Evolutionary conservation across 371 early-diverging fungal genomes (phyloP).

Genomic region (Conidiobolus incongruus): DNA sequence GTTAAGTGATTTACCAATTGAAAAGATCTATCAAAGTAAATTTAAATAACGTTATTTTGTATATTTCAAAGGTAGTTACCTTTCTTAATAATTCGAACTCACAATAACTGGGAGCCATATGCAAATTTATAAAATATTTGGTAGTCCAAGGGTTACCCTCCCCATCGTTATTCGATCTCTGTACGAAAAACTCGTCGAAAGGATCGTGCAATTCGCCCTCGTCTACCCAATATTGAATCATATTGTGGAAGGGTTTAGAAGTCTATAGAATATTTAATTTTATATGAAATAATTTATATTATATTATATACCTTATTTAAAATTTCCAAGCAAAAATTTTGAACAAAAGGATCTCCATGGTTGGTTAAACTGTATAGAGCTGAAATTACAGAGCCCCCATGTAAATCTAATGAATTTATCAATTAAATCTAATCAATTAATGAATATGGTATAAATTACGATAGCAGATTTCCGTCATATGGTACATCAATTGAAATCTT

Average conservation of each 20-base stretch:
- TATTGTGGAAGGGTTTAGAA: slow-evolving; percentile 67
- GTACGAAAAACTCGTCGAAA: slow-evolving; percentile 82
- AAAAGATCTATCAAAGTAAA: slow-evolving; percentile 29
- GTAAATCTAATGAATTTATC: slow-evolving; percentile 7
- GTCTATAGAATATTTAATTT: slow-evolving; percentile 17
- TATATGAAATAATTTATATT: neutral
- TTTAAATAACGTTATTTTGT: neutral
- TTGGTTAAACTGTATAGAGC: slow-evolving; percentile 53
- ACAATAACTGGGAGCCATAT: slow-evolving; percentile 74
- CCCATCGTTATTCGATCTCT: slow-evolving; percentile 17
- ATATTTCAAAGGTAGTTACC: slow-evolving; percentile 12
- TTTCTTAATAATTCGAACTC: slow-evolving; percentile 52
- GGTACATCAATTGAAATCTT: slow-evolving; percentile 42
- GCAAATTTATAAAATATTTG: slow-evolving; percentile 42
- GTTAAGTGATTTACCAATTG: slow-evolving; percentile 83
- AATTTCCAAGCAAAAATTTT: slow-evolving; percentile 49
- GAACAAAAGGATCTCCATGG: slow-evolving; percentile 78
- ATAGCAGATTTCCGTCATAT: slow-evolving; percentile 29
- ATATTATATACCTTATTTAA: slow-evolving; percentile 25
- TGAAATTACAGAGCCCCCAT: slow-evolving; percentile 66
- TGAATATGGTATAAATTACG: too few relatives aligned
- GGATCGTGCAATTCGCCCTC: slow-evolving; percentile 89
- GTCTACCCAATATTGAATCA: slow-evolving; percentile 81
- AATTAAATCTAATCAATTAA: neutral
- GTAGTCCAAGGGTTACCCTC: slow-evolving; percentile 58